These are phyloP conservation scores for Iberis pinnata DNA, from an alignment of 345 rosid species.

Conservation along the genomic window DNA sequence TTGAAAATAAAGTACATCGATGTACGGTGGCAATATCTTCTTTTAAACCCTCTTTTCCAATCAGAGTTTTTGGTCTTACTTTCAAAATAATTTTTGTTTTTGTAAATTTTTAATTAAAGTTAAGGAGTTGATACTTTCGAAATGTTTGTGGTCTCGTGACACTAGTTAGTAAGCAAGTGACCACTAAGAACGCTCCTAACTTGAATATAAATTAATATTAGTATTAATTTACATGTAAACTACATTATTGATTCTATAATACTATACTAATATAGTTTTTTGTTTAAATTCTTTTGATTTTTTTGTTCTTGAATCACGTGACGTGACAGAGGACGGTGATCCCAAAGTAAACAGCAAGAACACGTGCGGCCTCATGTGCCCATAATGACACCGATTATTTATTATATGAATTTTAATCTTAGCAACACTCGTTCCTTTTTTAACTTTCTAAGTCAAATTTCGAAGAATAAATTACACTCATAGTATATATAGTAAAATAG, in stretches of 20 bases:
- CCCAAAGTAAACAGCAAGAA: constrained; percentile 43
- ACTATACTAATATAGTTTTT: background rate
- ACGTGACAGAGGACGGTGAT: constrained; percentile 42
- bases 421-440: constrained; percentile 15
- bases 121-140: constrained; percentile 9
- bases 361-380: constrained; percentile 60
- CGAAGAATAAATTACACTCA: background rate
- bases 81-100: background rate
- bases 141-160: constrained; percentile 27
- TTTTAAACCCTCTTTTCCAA: background rate
- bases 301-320: constrained; percentile 42
- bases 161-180: constrained; percentile 29
- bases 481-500: background rate
- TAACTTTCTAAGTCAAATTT: constrained; percentile 2
- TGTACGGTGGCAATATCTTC: constrained; percentile 16
- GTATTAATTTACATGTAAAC: too few relatives aligned
- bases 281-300: constrained; percentile 24
- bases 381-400: constrained; percentile 30
- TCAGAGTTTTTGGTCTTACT: background rate
- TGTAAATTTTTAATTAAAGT: constrained; percentile 4
- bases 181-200: constrained; percentile 28
- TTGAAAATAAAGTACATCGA: constrained; percentile 14
- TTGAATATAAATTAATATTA: background rate
- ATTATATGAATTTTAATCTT: background rate
- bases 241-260: constrained; percentile 16